Conservation (phyloP, 371 early-diverging fungal genomes). For the Mortierella sp. region DNA sequence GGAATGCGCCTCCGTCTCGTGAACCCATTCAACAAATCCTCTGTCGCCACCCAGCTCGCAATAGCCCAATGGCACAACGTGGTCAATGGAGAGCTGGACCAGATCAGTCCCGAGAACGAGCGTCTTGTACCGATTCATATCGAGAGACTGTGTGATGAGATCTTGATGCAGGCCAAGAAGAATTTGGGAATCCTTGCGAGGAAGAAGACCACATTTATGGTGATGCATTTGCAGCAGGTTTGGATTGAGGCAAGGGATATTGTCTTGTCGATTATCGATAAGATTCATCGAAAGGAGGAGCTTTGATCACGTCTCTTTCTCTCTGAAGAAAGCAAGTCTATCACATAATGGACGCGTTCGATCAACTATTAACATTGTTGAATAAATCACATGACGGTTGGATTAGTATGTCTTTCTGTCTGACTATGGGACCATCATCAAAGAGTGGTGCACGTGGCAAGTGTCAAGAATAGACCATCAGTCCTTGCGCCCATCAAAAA, state of each 20-base stretch:
- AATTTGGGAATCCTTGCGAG: conserved; percentile 26
- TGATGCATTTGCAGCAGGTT: conserved; percentile 52
- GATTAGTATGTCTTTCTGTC: too few relatives aligned
- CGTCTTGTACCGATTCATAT: conserved; percentile 61
- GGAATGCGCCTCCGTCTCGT: conserved; percentile 64
- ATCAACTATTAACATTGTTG: background rate
- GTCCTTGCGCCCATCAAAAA: conserved; percentile 3
- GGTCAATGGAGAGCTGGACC: conserved; percentile 67
- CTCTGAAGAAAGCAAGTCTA: background rate
- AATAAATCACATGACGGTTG: background rate
- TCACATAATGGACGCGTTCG: background rate
- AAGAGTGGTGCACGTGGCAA: background rate
- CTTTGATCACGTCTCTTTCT: conserved; percentile 2
- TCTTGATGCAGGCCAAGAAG: conserved; percentile 28
- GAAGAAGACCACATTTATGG: conserved; percentile 43
- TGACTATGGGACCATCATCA: too few relatives aligned
- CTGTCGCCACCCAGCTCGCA: conserved; percentile 58
- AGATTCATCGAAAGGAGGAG: conserved; percentile 42
- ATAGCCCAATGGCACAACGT: conserved; percentile 68
- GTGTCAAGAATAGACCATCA: background rate
- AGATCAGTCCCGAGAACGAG: conserved; percentile 67
- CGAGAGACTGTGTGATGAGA: conserved; percentile 43
- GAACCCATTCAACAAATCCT: conserved; percentile 50
- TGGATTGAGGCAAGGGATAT: conserved; percentile 55
- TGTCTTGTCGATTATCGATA: conserved; percentile 43